These are phyloP conservation scores for Russula foetens DNA, from an alignment of 768 basidiomycete species.

Conservation along the genomic window DNA sequence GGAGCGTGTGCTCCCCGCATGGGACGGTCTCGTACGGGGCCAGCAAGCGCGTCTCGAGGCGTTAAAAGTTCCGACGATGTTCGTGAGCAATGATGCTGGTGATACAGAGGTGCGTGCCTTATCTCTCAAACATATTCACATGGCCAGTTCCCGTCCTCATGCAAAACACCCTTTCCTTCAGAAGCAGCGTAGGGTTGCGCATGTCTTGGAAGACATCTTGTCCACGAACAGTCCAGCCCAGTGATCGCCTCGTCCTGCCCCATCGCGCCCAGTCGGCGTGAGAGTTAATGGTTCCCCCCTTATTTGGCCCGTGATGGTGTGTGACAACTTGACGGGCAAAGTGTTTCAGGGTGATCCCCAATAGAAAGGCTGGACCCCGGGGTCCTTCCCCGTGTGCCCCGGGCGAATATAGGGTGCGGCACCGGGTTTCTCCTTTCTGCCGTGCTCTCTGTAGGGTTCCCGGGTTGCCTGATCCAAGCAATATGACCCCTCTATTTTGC, in stretches of 20 bases:
- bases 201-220: conserved; percentile 51
- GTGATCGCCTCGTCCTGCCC: not conserved
- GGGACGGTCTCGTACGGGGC: conserved; percentile 64
- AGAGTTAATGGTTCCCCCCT: not conserved
- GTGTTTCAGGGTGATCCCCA: conserved; percentile 5
- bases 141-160: not conserved
- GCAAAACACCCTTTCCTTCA: conserved; percentile 22
- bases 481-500: not conserved
- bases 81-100: conserved; percentile 37
- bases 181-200: conserved; percentile 65
- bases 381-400: not conserved
- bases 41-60: conserved; percentile 60
- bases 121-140: not conserved
- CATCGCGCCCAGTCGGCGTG: not conserved
- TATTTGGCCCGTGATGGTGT: not conserved
- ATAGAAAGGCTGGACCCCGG: not conserved
- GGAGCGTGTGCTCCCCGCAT: conserved; percentile 63
- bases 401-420: not conserved
- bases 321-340: not conserved
- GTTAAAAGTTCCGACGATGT: conserved; percentile 67
- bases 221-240: conserved; percentile 22
- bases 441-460: not conserved
- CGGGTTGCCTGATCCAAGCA: not conserved
- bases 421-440: not conserved
- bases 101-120: conserved; percentile 48